These are phyloP conservation scores for Chaetoceros tenuissimus DNA, from an alignment of 108 stramenopile genomes.

Conservation along the genomic window DNA sequence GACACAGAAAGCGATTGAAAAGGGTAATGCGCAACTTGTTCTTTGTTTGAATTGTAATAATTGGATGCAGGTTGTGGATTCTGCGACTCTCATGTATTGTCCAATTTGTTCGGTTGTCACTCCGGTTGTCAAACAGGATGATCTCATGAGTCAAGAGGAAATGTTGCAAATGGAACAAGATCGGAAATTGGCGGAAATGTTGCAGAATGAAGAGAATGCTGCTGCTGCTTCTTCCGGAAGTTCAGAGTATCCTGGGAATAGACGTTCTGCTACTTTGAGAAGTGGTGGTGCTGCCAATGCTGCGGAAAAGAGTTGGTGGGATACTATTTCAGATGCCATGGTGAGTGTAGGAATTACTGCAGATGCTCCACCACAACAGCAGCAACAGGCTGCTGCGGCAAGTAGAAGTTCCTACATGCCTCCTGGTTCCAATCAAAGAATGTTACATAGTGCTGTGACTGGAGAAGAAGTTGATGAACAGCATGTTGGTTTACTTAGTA, in stretches of 20 bases:
- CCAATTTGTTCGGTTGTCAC: constrained; percentile 62
- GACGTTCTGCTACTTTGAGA: not conserved
- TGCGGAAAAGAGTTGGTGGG: constrained; percentile 18
- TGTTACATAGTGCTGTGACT: not conserved
- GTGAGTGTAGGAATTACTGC: constrained; percentile 6
- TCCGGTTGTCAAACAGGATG: constrained; percentile 41
- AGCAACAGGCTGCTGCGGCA: not conserved
- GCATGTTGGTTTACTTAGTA: not conserved
- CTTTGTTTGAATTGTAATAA: constrained; percentile 69
- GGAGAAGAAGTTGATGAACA: not conserved
- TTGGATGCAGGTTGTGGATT: constrained; percentile 76
- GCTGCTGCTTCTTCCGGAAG: constrained; percentile 1
- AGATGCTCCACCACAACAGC: constrained; percentile 2
- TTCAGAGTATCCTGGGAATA: not conserved
- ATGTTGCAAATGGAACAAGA: constrained; percentile 67
- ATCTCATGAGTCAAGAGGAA: constrained; percentile 32
- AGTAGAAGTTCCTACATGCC: not conserved
- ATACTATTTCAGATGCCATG: constrained; percentile 23
- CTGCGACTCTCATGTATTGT: constrained; percentile 72
- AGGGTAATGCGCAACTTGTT: constrained; percentile 58
- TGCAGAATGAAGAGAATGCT: constrained; percentile 57
- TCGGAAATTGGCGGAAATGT: constrained; percentile 60
- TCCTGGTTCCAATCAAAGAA: not conserved
- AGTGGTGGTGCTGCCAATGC: not conserved
- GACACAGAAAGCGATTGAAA: constrained; percentile 57